Evolutionary conservation across 495 filamentous ascomycete genomes (phyloP), one percentile per base, ranked within the genome.

Genomic region (Penicillium verhagenii): DNA sequence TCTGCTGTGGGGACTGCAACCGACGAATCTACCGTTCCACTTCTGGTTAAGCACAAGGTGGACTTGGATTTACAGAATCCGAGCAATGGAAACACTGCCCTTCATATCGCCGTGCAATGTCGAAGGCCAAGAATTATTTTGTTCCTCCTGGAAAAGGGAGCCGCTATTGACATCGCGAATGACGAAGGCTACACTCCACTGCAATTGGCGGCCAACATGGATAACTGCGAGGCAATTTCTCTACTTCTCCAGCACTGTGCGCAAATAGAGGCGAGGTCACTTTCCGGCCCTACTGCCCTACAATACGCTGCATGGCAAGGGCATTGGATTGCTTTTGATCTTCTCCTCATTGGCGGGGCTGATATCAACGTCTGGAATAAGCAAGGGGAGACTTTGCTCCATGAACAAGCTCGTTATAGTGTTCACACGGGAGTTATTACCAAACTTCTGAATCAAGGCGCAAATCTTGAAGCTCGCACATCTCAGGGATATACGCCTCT

Each of bases 321-420:
- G 1, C 35, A 74, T 38, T 71, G 68, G 70, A 31, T 64, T 16
- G 70, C 64, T 4, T 69, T 72, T 46, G 68, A 72, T 20, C 52
- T 72, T 21, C 54, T 74, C 1, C 0, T 72, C 0, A 66, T 61
- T 11, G 65, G 61, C 0, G 68, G 72, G 0, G 72, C 70, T 0
- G 65, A 74, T 25, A 65, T 74, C 47, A 72, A 74, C 38, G 59
- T 52, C 0, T 66, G 63, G 66, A 57, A 62, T 31, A 65, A 54
- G 0, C 24, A 69, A 28, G 71, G 71, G 0, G 63, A 71, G 2
- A 48, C 69, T 0, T 28, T 71, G 4, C 63, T 74, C 13, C 71
- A 74, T 19, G 48, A 63, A 11, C 60, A 67, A 52, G 64, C 71
- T 1, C 58, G 52, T 0, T 44, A 52, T 0, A 9, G 57, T 1